Conservation (phyloP, 1,139 yeast species). For the Spencermartinsiella ligniputridi region DNA sequence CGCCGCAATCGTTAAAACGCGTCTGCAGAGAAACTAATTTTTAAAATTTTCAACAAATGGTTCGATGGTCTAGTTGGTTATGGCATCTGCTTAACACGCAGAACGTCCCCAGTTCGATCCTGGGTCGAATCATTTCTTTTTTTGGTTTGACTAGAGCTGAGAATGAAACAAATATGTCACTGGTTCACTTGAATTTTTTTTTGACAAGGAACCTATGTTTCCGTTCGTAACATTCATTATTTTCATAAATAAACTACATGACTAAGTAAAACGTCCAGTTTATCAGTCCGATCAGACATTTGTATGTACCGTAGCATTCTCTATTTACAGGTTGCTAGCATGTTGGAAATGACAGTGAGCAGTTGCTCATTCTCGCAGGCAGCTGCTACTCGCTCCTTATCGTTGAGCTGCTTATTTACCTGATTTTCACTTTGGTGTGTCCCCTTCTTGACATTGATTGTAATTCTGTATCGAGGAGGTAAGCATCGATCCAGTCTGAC, state of each 20-base stretch:
- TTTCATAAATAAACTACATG: too few relatives aligned
- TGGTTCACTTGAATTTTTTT: too few relatives aligned
- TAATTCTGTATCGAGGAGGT: conserved; percentile 78
- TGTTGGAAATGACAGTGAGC: conserved; percentile 79
- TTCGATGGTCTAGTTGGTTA: conserved; percentile 97
- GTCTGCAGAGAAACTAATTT: too few relatives aligned
- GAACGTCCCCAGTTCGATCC: conserved; percentile 99
- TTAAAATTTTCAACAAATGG: conserved; percentile 28
- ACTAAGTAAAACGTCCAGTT: too few relatives aligned
- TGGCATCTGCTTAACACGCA: conserved; percentile 99
- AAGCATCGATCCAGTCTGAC: conserved; percentile 86
- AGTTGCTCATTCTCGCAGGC: conserved; percentile 97
- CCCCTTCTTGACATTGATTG: conserved; percentile 79
- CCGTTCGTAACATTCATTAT: too few relatives aligned
- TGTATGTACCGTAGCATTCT: too few relatives aligned
- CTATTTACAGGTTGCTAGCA: conserved; percentile 71
- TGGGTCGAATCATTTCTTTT: conserved; percentile 79
- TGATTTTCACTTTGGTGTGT: conserved; percentile 94
- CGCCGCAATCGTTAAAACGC: too few relatives aligned
- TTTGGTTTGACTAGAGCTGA: too few relatives aligned
- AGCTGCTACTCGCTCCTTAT: conserved; percentile 96
- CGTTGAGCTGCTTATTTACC: conserved; percentile 94
- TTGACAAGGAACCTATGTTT: too few relatives aligned
- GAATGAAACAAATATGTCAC: too few relatives aligned
- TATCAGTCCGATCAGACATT: too few relatives aligned